A percentile compares a stretch with the other conserved stretches of the same genome.
These are phyloP conservation scores for Penicillium expansum DNA, from an alignment of 2,329 filamentous ascomycete species.

Conservation along the genomic window DNA sequence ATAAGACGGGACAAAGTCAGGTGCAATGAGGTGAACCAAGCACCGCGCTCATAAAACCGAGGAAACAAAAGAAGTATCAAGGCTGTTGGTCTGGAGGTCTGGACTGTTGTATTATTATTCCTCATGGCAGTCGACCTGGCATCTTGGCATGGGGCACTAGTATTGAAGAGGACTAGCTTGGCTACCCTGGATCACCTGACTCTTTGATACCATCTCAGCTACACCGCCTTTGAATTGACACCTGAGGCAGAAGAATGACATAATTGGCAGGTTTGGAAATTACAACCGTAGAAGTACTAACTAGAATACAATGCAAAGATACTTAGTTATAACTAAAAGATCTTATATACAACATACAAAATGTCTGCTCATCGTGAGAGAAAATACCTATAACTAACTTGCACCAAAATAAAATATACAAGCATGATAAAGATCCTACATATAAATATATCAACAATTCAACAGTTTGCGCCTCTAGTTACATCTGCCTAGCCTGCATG, in stretches of 20 bases:
- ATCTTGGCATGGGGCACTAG: slow-evolving; percentile 26
- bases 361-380: background rate
- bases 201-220: background rate
- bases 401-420: too few species aligned
- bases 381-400: background rate
- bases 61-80: slow-evolving; percentile 14
- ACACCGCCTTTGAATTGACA: background rate
- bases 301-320: background rate
- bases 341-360: too few species aligned
- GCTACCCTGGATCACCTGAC: background rate
- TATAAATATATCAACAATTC: background rate
- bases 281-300: background rate
- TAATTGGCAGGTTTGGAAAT: background rate
- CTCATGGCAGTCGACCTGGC: slow-evolving; percentile 29
- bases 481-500: background rate
- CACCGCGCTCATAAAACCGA: slow-evolving; percentile 6
- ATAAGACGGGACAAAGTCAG: slow-evolving; percentile 4
- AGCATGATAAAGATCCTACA: background rate
- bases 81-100: slow-evolving; percentile 14
- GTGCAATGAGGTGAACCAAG: slow-evolving; percentile 11
- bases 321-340: too few species aligned
- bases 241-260: background rate
- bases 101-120: slow-evolving; percentile 27
- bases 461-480: background rate
- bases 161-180: background rate